phyloP scores from a whole-genome alignment of 768 basidiomycete genomes.

The Kondoa subrosea region DNA sequence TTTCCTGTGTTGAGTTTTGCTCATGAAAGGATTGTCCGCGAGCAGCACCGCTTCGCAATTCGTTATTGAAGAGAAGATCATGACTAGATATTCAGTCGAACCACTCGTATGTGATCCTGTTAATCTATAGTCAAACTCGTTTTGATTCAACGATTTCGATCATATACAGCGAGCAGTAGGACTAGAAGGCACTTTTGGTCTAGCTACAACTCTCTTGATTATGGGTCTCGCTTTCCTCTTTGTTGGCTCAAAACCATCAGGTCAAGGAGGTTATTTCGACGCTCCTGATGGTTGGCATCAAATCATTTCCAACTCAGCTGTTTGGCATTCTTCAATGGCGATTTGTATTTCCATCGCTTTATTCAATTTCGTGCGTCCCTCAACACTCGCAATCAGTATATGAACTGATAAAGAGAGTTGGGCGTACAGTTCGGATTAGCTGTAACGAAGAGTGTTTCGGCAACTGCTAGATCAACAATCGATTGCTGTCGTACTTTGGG shows the following conservation, averaged over 20 bases:
- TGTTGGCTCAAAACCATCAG: conserved; percentile 33
- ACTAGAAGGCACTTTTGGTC: conserved; percentile 82
- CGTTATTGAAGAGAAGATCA: conserved; percentile 91
- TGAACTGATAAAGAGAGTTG: too few relatives aligned
- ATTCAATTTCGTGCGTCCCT: conserved; percentile 46
- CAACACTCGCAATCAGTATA: conserved; percentile 38
- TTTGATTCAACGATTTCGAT: too few relatives aligned
- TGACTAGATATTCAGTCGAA: conserved; percentile 66
- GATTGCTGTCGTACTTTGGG: conserved; percentile 87
- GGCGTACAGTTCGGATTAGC: not conserved
- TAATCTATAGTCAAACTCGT: not conserved
- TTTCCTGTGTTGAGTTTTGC: conserved; percentile 8
- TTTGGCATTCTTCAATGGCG: conserved; percentile 13
- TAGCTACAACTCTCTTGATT: conserved; percentile 55
- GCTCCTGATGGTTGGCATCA: conserved; percentile 76
- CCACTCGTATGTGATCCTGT: conserved; percentile 45
- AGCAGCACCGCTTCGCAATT: conserved; percentile 73
- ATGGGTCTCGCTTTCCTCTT: conserved; percentile 51
- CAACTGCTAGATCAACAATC: conserved; percentile 74
- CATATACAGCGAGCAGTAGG: conserved; percentile 53
- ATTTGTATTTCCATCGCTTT: conserved; percentile 40
- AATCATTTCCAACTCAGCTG: conserved; percentile 40
- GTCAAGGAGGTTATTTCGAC: conserved; percentile 53
- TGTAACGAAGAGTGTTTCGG: conserved; percentile 46
- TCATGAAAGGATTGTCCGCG: not conserved